Evolutionary conservation across 2,329 filamentous ascomycete species (phyloP).

Genomic region (Calycina herbarum): DNA sequence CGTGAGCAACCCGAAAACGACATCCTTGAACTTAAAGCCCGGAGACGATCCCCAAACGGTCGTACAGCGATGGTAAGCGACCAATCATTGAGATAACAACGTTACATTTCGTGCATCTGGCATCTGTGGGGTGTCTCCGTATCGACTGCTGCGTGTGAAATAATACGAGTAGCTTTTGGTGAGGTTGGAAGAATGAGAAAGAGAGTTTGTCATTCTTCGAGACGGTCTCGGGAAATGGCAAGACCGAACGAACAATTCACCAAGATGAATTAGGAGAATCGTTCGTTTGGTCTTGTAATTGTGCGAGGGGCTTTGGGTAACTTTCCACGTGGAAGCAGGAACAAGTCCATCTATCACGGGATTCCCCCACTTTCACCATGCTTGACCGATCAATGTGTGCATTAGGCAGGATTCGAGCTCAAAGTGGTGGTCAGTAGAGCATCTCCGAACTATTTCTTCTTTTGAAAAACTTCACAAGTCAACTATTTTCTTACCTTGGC

Average conservation of each 20-base stretch:
- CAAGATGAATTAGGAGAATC: too few relatives aligned
- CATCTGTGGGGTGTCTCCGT: background rate
- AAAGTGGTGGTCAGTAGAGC: background rate
- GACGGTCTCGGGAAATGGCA: too few relatives aligned
- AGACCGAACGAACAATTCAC: too few relatives aligned
- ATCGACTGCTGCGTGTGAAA: background rate
- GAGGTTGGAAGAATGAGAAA: background rate
- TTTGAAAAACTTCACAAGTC: background rate
- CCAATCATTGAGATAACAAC: slow-evolving; percentile 1
- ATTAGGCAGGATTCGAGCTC: background rate
- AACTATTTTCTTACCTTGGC: background rate
- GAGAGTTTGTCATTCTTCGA: too few relatives aligned
- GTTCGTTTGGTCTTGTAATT: too few relatives aligned
- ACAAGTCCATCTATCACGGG: background rate
- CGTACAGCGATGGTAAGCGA: background rate
- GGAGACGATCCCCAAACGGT: background rate
- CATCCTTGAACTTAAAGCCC: background rate
- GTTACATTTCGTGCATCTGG: background rate
- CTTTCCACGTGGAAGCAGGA: background rate
- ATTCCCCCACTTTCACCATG: slow-evolving; percentile 1
- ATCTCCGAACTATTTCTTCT: background rate
- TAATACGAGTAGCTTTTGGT: background rate
- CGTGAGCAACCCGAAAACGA: background rate
- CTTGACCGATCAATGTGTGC: too few relatives aligned
- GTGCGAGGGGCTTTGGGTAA: too few relatives aligned